Base-by-base conservation (phyloP, 192 early-diverging fungal genomes). In the Martensiomyces pterosporus region DNA sequence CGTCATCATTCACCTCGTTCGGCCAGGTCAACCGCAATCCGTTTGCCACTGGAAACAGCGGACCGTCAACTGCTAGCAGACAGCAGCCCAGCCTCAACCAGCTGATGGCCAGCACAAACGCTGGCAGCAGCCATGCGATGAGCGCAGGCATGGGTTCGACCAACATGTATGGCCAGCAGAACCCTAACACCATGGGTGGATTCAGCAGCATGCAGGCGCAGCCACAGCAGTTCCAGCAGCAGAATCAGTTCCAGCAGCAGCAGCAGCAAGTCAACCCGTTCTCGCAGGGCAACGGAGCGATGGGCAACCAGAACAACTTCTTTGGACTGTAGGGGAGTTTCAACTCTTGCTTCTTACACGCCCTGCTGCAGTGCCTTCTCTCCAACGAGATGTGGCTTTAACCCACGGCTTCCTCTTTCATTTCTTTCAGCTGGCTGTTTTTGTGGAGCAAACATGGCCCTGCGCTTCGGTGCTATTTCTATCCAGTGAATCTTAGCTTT, bases 1-100 rank as follows among this genome's bases (percentile, higher is more conserved):
- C 35, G 24, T 18, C n/a, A 2, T 57, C 59, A 22, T 46, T 60
- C 24, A 62, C 65, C 55, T 36, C 55, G 44, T 75, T 75, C 41
- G 71, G 71, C 2, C 65, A 67, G 42, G 60, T 53, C 3, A 75
- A 43, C 42, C 71, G 71, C 48, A 75, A 75, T 39, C 71, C 71
- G 37, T 75, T 75, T 62, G 69, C 69, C 8, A 39, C 41, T 4
- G 58, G 43, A 9, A 25, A 29, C 29, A 26, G 17, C 5, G 44
- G 32, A 22, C 15, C 24, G 9, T 24, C 13, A 19, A 40, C 32
- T 2, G 9, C 26, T 8, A 21, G 37, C 23, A 27, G 29, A 9
- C 48, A 15, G 40, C 57, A 65, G 57, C 58, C 63, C 9, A 73
- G 58, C 22, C 42, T 73, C 18, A 73, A 73, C 50, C 69, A 73